Percentiles rank a stretch among this genome's conserved stretches.
These are phyloP conservation scores for Torulaspora indica DNA, from an alignment of 805 yeast genomes.

Conservation along the genomic window DNA sequence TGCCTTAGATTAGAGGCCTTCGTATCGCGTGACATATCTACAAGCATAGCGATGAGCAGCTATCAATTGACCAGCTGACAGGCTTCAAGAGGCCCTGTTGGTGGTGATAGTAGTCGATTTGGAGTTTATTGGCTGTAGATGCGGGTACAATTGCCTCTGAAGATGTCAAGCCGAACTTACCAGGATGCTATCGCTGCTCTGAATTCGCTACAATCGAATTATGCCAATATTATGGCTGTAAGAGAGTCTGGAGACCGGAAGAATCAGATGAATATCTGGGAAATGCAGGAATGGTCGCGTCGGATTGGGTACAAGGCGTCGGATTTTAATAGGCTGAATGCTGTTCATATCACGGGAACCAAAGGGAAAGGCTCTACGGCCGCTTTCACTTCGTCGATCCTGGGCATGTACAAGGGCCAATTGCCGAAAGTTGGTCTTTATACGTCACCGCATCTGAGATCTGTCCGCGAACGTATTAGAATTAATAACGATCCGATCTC, in stretches of 20 bases:
- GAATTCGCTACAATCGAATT: slow-evolving; percentile 86
- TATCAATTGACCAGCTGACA: background rate
- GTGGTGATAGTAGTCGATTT: background rate
- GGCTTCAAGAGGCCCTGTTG: background rate
- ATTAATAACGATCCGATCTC: slow-evolving; percentile 82
- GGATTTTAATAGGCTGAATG: slow-evolving; percentile 69
- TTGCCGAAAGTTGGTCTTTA: slow-evolving; percentile 74
- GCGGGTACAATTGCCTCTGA: slow-evolving; percentile 19
- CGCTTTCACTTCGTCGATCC: slow-evolving; percentile 82
- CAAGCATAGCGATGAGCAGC: too few species aligned
- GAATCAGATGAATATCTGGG: slow-evolving; percentile 67
- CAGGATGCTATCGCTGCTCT: slow-evolving; percentile 79
- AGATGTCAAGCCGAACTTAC: slow-evolving; percentile 29
- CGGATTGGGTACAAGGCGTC: slow-evolving; percentile 60
- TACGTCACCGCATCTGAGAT: slow-evolving; percentile 91
- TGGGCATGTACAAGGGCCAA: slow-evolving; percentile 51
- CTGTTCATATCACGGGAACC: slow-evolving; percentile 93
- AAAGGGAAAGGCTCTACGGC: slow-evolving; percentile 98
- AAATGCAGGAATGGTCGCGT: slow-evolving; percentile 77
- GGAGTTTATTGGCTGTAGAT: slow-evolving; percentile 9
- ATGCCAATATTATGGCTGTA: slow-evolving; percentile 80
- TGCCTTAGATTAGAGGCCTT: too few species aligned
- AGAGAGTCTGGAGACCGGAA: slow-evolving; percentile 63
- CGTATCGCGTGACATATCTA: background rate
- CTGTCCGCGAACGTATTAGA: slow-evolving; percentile 87